Percentiles rank a stretch among this genome's conserved stretches.
Conservation (phyloP, 2,329 filamentous ascomycete genomes). For the Ophiognomonia clavigignenti-juglandacearum region DNA sequence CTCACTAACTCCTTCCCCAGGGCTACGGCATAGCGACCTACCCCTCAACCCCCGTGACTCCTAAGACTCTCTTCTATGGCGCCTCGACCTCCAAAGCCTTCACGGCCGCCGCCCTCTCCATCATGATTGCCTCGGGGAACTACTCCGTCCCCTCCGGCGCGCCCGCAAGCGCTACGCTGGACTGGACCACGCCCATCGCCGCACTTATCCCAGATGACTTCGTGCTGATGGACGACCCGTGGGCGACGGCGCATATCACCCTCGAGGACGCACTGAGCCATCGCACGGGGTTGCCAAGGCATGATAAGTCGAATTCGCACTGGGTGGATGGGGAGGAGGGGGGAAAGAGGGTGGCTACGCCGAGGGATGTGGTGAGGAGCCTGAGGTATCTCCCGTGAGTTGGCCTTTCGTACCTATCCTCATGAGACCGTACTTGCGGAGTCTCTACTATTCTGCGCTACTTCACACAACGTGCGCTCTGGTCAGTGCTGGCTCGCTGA, state of each 20-base stretch:
- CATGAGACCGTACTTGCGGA: no score
- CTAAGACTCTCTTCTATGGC: constrained; percentile 46
- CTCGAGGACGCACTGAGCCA: constrained; percentile 50
- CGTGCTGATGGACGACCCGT: constrained; percentile 31
- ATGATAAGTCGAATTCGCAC: constrained; percentile 29
- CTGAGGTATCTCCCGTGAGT: constrained; percentile 40
- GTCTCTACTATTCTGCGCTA: no score
- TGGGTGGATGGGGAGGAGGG: constrained; percentile 25
- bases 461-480: no score
- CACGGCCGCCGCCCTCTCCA: constrained; percentile 42
- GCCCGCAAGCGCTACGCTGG: constrained; percentile 27
- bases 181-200: constrained; percentile 42
- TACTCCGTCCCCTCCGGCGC: constrained; percentile 17
- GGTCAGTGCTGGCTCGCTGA: no score
- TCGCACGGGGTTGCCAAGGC: constrained; percentile 42
- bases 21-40: constrained; percentile 38
- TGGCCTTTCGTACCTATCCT: no score
- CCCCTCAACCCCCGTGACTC: constrained; percentile 34
- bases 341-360: constrained; percentile 21
- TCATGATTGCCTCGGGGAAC: constrained; percentile 41
- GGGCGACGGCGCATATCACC: constrained; percentile 40
- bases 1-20: constrained; percentile 27
- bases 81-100: constrained; percentile 53
- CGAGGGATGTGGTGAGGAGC: constrained; percentile 32
- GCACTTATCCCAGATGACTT: constrained; percentile 46